Conservation (phyloP, 306 rosid genomes). For the Abrus pulchellus region DNA sequence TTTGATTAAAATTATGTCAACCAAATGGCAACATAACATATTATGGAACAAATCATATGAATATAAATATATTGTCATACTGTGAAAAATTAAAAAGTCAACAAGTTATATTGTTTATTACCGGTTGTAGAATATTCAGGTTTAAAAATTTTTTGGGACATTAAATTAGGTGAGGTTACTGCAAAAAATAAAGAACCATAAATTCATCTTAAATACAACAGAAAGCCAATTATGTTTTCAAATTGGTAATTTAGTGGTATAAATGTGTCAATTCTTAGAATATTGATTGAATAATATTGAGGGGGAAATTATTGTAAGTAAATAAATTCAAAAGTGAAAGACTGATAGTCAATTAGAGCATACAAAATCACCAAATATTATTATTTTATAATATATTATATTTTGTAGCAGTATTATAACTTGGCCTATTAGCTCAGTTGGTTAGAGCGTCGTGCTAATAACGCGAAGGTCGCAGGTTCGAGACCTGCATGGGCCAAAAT, state of each 20-base stretch:
- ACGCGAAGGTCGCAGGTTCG: conserved; percentile 84
- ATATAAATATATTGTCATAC: not conserved
- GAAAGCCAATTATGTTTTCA: not conserved
- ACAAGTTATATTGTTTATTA: not conserved
- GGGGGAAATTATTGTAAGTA: too few species aligned
- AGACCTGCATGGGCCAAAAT: conserved; percentile 56
- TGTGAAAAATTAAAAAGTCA: not conserved
- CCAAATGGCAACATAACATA: too few species aligned
- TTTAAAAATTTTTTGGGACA: not conserved
- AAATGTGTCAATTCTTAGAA: not conserved
- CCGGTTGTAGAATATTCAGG: too few species aligned
- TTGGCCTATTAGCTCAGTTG: conserved; percentile 62
- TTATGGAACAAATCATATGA: too few species aligned
- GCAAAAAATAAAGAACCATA: not conserved
- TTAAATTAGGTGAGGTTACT: not conserved
- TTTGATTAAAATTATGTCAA: too few species aligned
- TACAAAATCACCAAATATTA: too few species aligned
- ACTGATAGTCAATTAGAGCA: too few species aligned
- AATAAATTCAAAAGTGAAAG: too few species aligned
- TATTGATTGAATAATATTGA: too few species aligned
- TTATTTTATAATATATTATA: too few species aligned
- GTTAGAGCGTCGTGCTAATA: conserved; percentile 83
- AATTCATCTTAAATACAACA: not conserved
- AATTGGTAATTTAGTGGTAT: not conserved
- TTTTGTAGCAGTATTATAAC: too few species aligned